Conservation (phyloP, 441 rosid species). For the Eutrema salsugineum region DNA sequence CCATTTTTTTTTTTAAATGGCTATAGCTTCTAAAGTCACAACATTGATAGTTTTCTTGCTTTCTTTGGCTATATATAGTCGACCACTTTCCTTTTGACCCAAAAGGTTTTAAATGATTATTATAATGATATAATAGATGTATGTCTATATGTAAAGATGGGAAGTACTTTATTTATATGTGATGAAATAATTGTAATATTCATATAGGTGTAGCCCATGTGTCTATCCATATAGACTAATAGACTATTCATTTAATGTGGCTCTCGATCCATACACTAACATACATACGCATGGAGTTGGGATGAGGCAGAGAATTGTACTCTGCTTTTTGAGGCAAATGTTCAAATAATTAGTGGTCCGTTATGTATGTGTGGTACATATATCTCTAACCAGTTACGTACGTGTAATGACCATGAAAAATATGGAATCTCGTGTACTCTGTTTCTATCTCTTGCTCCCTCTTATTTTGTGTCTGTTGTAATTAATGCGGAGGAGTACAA, state of each 20-base stretch:
- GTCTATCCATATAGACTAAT: constrained; percentile 1
- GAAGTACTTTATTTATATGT: constrained; percentile 13
- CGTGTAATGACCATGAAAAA: constrained; percentile 2
- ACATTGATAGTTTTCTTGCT: neutral
- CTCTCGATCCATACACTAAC: constrained; percentile 23
- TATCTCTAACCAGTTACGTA: neutral
- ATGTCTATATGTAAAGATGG: neutral
- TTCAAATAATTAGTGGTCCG: constrained; percentile 21
- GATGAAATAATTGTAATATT: constrained; percentile 13
- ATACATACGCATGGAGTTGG: constrained; percentile 22
- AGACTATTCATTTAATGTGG: constrained; percentile 6
- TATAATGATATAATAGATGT: neutral
- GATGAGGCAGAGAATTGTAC: constrained; percentile 16
- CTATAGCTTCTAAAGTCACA: constrained; percentile 8
- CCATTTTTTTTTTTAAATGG: neutral
- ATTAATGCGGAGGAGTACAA: constrained; percentile 21
- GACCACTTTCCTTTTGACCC: constrained; percentile 6
- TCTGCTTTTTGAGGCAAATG: constrained; percentile 19
- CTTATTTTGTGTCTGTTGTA: constrained; percentile 8
- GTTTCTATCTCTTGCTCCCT: constrained; percentile 15
- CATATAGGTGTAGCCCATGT: constrained; percentile 19
- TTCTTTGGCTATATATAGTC: constrained; percentile 16
- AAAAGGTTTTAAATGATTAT: neutral
- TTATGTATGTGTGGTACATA: neutral
- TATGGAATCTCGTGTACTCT: constrained; percentile 19